Percentiles rank a stretch among this genome's conserved stretches.
phyloP scores from a whole-genome alignment of 2,329 filamentous ascomycete species.

The Sporothrix sp. region DNA sequence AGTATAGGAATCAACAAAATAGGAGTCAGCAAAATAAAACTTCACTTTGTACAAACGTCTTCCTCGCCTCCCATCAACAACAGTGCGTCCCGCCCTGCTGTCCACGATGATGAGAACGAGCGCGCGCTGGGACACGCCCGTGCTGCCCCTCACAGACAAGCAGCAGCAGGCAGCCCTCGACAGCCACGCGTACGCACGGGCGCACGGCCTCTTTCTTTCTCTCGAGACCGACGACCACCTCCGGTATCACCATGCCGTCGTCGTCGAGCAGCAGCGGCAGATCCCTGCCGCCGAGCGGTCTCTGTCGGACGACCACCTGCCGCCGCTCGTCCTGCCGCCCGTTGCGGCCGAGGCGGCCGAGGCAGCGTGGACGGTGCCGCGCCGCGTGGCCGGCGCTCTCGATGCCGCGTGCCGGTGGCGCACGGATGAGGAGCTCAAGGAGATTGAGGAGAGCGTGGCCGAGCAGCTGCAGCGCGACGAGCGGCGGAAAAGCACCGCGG shows the following conservation, averaged over 20 bases:
- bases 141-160: background rate
- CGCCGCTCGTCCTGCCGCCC: background rate
- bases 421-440: background rate
- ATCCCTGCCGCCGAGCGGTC: background rate
- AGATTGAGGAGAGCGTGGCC: background rate
- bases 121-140: background rate
- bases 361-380: slow-evolving; percentile 11
- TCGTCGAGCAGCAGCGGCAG: background rate
- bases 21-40: background rate
- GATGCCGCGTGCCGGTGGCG: slow-evolving; percentile 1
- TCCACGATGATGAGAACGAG: no score
- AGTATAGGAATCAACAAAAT: background rate
- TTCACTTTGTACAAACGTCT: no score
- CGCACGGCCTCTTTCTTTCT: slow-evolving; percentile 7
- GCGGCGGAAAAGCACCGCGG: background rate
- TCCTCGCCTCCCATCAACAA: no score
- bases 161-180: background rate
- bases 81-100: no score
- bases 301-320: slow-evolving; percentile 5
- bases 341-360: slow-evolving; percentile 2
- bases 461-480: no score
- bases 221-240: slow-evolving; percentile 10
- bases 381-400: slow-evolving; percentile 2
- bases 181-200: slow-evolving; percentile 4
- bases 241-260: background rate